Evolutionary conservation across 1,284 basidiomycete species (phyloP), one percentile per base, ranked within the genome.

Genomic region (Ustilago bromivora): DNA sequence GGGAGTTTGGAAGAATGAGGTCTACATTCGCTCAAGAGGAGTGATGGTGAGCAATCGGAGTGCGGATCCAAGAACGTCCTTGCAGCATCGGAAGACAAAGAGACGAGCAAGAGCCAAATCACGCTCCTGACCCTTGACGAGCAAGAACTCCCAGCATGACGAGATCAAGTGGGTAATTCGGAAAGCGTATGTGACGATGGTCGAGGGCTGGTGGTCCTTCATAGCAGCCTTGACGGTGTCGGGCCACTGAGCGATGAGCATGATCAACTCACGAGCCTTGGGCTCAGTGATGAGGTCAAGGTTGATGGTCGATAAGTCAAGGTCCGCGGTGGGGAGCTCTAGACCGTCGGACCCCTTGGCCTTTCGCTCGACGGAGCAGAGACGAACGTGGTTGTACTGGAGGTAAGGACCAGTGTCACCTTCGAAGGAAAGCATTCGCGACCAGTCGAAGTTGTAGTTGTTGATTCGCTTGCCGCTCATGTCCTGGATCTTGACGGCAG

Each of bases 401-500:
- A 86, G 69, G 70, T 86, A 86, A 49, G 83, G 81, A 61, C 95
- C 96, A 2, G 96, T 98, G 88, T 98, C 96, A 56, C 96, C 96
- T 87, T 98, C 95, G 86, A 98, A 98, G 38, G 93, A 94, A 61
- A 94, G 91, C 93, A 98, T 97, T 59, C 96, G 91, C 78, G 93
- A 91, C 92, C 94, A 96, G 87, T 96, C 93, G 88, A 98, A 98
- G 15, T 90, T 92, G 88, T 99, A 99, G 88, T 97, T 96, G 88
- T 97, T 97, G 87, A 97, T 93, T 74, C 96, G 95, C 87, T 96
- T 98, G 32, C 93, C 94, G 49, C 92, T 90, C 95, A 98, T 95
- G 87, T 99, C 96, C 87, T 99, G 97, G 80, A 99, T 96, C 89
- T 99, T 99, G 85, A 99, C 92, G 8, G 95, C 96, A 0, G 95